Evolutionary conservation across 345 rosid species (phyloP).

Genomic region (Pistacia vera): DNA sequence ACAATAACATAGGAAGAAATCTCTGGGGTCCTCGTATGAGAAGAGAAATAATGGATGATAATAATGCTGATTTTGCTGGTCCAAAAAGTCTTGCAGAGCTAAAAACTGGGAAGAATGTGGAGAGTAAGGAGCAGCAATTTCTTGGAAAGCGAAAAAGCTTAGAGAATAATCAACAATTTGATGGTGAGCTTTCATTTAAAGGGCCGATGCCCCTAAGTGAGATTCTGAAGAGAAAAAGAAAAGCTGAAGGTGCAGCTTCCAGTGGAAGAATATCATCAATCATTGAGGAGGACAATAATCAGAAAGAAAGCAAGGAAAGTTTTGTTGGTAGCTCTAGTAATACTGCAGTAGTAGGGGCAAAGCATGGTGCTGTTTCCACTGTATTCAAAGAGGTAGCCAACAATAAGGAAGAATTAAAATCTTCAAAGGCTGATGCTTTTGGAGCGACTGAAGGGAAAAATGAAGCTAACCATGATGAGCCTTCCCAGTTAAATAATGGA

Average conservation of each 20-base stretch:
- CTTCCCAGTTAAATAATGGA: constrained; percentile 29
- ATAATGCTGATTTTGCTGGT: constrained; percentile 39
- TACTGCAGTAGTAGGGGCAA: not conserved
- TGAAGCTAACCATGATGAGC: constrained; percentile 30
- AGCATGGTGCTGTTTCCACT: constrained; percentile 10
- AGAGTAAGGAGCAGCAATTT: constrained; percentile 38
- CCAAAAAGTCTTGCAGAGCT: constrained; percentile 69
- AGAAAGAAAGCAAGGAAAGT: constrained; percentile 18
- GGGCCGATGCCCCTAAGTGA: constrained; percentile 88
- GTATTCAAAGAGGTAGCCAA: constrained; percentile 29
- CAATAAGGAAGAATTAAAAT: constrained; percentile 35
- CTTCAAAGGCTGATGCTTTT: constrained; percentile 9
- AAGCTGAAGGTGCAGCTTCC: constrained; percentile 43
- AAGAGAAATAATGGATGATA: constrained; percentile 55
- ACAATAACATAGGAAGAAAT: constrained; percentile 40
- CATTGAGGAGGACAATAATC: constrained; percentile 23
- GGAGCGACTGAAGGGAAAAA: constrained; percentile 31
- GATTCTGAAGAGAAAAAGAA: constrained; percentile 85
- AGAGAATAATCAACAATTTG: constrained; percentile 49
- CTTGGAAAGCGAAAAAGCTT: constrained; percentile 54
- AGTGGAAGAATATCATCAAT: constrained; percentile 23
- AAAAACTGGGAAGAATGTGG: constrained; percentile 41
- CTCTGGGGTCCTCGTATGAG: constrained; percentile 40
- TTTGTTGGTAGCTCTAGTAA: constrained; percentile 6
- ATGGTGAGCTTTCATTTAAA: constrained; percentile 58